phyloP scores from a whole-genome alignment of 2,329 filamentous ascomycete species.

The Verticillium nonalfalfae region DNA sequence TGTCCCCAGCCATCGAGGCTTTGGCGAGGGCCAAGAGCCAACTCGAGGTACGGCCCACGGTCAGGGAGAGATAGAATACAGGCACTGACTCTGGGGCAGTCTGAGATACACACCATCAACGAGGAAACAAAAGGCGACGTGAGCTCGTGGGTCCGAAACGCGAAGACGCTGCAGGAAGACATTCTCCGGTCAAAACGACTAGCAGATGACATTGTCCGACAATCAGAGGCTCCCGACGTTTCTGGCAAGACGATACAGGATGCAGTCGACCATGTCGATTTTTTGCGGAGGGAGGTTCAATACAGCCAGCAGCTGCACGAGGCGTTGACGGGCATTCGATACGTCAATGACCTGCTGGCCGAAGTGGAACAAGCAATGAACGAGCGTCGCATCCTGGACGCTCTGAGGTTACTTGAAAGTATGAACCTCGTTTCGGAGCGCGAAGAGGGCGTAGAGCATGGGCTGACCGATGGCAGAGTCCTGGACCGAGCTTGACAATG shows the following conservation, averaged over 20 bases:
- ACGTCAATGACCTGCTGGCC: conserved; percentile 55
- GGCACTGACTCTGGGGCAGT: conserved; percentile 27
- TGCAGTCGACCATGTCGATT: conserved; percentile 47
- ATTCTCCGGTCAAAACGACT: conserved; percentile 74
- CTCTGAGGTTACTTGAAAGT: conserved; percentile 51
- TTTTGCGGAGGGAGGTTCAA: conserved; percentile 49
- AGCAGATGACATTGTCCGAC: conserved; percentile 73
- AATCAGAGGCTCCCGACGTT: conserved; percentile 59
- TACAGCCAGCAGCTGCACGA: conserved; percentile 52
- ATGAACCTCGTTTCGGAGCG: conserved; percentile 15
- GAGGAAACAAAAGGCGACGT: conserved; percentile 72
- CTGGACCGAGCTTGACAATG: conserved; percentile 49
- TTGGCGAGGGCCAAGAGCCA: conserved; percentile 25
- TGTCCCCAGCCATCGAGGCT: conserved; percentile 32
- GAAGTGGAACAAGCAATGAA: conserved; percentile 52
- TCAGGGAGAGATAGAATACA: not conserved
- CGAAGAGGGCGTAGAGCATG: not conserved
- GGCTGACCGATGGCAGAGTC: conserved; percentile 35
- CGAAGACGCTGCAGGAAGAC: conserved; percentile 77
- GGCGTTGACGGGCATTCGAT: conserved; percentile 43
- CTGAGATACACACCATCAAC: conserved; percentile 71
- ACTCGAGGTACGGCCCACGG: conserved; percentile 27
- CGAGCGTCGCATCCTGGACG: conserved; percentile 50
- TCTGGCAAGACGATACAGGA: conserved; percentile 47
- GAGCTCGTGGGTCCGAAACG: conserved; percentile 79